Evolutionary conservation across 257 asterid genomes (phyloP).

Genomic region (Lycium ferocissimum): DNA sequence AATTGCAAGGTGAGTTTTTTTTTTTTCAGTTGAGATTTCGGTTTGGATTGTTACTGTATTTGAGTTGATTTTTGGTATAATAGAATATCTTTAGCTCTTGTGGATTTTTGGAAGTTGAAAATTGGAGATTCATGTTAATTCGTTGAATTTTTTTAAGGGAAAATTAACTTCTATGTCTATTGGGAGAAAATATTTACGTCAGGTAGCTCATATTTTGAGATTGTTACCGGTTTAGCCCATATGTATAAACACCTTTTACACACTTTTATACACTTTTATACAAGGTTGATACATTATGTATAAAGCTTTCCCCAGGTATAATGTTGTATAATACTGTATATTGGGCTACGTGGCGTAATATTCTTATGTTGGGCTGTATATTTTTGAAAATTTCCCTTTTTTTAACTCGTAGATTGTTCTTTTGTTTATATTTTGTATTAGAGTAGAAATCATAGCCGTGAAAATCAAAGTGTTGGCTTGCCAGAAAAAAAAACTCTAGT

Average conservation of each 20-base stretch:
- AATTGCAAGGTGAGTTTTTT: conserved; percentile 19
- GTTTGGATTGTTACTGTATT: neutral
- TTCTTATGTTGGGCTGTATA: too few relatives aligned
- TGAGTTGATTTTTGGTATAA: conserved; percentile 14
- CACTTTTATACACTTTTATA: too few relatives aligned
- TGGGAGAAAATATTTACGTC: too few relatives aligned
- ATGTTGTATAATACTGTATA: too few relatives aligned
- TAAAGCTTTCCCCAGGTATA: too few relatives aligned
- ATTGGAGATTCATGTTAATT: neutral
- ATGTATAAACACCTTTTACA: too few relatives aligned
- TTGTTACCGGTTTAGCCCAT: too few relatives aligned
- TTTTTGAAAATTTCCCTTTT: neutral
- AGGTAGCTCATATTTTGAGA: too few relatives aligned
- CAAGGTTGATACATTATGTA: too few relatives aligned
- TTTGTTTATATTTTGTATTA: neutral
- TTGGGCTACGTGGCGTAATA: too few relatives aligned
- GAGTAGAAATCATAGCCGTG: conserved; percentile 17
- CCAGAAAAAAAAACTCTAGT: conserved; percentile 10
- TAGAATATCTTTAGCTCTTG: conserved; percentile 12
- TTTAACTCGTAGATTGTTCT: neutral
- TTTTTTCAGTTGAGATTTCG: neutral
- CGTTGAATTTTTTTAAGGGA: too few relatives aligned
- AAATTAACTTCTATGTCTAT: too few relatives aligned
- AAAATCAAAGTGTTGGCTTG: neutral
- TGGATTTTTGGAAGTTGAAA: conserved; percentile 7